Conservation (phyloP, 805 yeast species). For the Yarrowia sp. region DNA sequence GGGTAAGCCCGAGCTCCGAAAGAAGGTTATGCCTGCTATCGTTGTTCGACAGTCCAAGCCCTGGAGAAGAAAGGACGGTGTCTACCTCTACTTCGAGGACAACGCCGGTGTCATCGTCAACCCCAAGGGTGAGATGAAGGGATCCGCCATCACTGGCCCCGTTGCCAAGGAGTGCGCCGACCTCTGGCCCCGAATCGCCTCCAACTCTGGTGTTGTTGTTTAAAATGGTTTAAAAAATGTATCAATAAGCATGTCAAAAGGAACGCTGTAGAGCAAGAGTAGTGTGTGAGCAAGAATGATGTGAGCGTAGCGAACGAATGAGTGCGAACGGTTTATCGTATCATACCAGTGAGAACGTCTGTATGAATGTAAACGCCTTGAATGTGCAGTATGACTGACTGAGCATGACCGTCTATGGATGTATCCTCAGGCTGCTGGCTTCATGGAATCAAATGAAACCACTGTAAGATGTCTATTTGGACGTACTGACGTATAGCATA, state of each 20-base stretch:
- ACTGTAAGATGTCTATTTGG: too few relatives aligned
- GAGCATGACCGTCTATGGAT: too few relatives aligned
- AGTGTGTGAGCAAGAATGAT: too few relatives aligned
- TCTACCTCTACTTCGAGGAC: constrained; percentile 98
- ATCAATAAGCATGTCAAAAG: constrained; percentile 11
- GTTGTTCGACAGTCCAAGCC: constrained; percentile 99
- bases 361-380: too few relatives aligned
- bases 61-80: constrained; percentile 99
- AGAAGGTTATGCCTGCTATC: constrained; percentile 99
- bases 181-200: constrained; percentile 99
- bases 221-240: constrained; percentile 45
- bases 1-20: constrained; percentile 99
- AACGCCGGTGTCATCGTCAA: constrained; percentile 99
- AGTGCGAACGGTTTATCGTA: too few relatives aligned
- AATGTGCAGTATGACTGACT: too few relatives aligned
- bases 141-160: constrained; percentile 99
- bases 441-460: too few relatives aligned
- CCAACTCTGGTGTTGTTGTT: constrained; percentile 99
- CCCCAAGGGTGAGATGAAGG: constrained; percentile 99
- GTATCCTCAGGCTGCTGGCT: too few relatives aligned
- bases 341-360: too few relatives aligned
- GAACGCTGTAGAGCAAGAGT: neutral
- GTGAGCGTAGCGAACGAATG: too few relatives aligned
- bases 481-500: too few relatives aligned
- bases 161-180: constrained; percentile 99